phyloP scores from a whole-genome alignment of 805 yeast species.

The Zygoascus bituminiphila region DNA sequence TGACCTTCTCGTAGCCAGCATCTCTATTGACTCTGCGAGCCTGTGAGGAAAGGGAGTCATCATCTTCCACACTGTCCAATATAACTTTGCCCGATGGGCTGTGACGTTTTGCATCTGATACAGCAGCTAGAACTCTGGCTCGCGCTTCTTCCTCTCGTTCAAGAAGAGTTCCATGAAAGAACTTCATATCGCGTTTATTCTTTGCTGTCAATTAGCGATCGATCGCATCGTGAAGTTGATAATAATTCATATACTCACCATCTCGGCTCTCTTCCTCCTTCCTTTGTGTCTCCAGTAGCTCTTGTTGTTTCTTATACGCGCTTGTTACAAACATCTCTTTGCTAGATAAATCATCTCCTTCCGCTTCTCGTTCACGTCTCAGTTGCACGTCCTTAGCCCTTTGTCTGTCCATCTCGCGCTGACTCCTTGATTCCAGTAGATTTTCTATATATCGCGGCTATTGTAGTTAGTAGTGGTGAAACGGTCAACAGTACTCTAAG shows the following conservation, averaged over 20 bases:
- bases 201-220: background rate
- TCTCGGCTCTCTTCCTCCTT: slow-evolving; percentile 16
- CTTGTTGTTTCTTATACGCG: slow-evolving; percentile 37
- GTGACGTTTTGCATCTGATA: background rate
- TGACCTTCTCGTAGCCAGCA: slow-evolving; percentile 19
- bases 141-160: slow-evolving; percentile 17
- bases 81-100: background rate
- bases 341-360: slow-evolving; percentile 32
- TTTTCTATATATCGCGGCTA: slow-evolving; percentile 33
- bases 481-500: background rate
- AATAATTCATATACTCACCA: slow-evolving; percentile 9
- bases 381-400: slow-evolving; percentile 32
- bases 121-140: slow-evolving; percentile 12
- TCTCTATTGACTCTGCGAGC: slow-evolving; percentile 14
- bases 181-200: slow-evolving; percentile 10
- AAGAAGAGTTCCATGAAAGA: slow-evolving; percentile 17
- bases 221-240: background rate
- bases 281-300: slow-evolving; percentile 22
- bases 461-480: background rate
- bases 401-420: slow-evolving; percentile 40
- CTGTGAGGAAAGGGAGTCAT: slow-evolving; percentile 11
- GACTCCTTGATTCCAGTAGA: slow-evolving; percentile 37
- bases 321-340: slow-evolving; percentile 42
- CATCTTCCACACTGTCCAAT: slow-evolving; percentile 11
- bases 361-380: slow-evolving; percentile 34